phyloP scores from a whole-genome alignment of 2,329 filamentous ascomycete genomes.

The Paecilomyces sp. region DNA sequence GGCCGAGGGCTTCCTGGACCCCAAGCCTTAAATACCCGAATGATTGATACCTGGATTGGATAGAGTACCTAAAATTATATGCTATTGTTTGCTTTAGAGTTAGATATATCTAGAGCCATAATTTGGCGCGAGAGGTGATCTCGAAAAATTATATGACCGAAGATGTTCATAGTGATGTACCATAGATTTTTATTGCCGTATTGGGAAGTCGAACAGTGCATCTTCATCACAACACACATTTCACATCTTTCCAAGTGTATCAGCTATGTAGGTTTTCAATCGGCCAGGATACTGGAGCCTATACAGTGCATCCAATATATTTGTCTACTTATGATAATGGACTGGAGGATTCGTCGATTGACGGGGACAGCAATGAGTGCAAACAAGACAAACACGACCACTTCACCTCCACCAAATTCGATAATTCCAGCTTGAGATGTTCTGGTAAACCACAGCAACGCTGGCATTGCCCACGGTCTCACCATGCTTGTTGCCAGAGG shows the following conservation, averaged over 20 bases:
- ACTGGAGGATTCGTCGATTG: not conserved
- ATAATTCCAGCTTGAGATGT: not conserved
- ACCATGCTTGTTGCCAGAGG: conserved; percentile 28
- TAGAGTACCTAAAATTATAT: not conserved
- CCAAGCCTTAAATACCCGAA: conserved; percentile 30
- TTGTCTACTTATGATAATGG: too few relatives aligned
- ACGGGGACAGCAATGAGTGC: not conserved
- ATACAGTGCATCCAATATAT: too few relatives aligned
- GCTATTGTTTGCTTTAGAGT: not conserved
- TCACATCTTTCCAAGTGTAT: too few relatives aligned
- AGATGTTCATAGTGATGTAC: too few relatives aligned
- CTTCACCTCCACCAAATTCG: not conserved
- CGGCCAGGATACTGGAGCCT: too few relatives aligned
- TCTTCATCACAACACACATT: not conserved
- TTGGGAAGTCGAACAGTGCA: not conserved
- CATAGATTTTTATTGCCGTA: not conserved
- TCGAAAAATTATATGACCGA: not conserved
- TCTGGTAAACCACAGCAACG: not conserved
- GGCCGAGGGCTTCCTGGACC: conserved; percentile 77
- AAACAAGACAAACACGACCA: not conserved
- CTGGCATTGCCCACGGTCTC: not conserved
- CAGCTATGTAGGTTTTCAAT: too few relatives aligned
- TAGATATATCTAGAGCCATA: not conserved
- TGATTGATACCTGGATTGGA: not conserved
- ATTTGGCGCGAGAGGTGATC: not conserved